phyloP scores from a whole-genome alignment of 1,284 basidiomycete genomes.

The Ustilago nuda region DNA sequence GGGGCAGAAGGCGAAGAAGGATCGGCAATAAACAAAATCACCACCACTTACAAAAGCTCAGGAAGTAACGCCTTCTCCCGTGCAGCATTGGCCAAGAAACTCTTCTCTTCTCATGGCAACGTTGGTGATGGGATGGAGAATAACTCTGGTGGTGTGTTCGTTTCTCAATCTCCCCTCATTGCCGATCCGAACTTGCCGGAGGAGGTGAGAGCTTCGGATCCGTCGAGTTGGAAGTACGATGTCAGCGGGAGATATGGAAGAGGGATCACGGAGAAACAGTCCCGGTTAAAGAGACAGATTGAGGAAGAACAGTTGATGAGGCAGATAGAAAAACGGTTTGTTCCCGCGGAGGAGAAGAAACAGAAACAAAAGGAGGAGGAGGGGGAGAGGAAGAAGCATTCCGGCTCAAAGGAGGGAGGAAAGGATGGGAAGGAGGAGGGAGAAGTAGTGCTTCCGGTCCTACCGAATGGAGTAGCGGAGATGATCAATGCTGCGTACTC shows the following conservation, averaged over 20 bases:
- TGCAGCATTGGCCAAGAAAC: slow-evolving; percentile 15
- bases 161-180: slow-evolving; percentile 17
- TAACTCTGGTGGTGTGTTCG: slow-evolving; percentile 31
- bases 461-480: slow-evolving; percentile 36
- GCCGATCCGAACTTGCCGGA: not conserved
- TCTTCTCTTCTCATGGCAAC: slow-evolving; percentile 27
- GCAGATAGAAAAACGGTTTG: slow-evolving; percentile 32
- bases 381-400: not conserved
- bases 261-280: slow-evolving; percentile 34
- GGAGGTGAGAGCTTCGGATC: slow-evolving; percentile 30
- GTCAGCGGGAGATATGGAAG: slow-evolving; percentile 36
- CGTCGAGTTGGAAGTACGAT: slow-evolving; percentile 43
- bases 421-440: slow-evolving; percentile 4
- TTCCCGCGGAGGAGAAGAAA: not conserved
- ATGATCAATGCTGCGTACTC: slow-evolving; percentile 44
- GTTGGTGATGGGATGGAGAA: slow-evolving; percentile 45
- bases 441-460: slow-evolving; percentile 5
- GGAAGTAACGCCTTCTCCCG: slow-evolving; percentile 8
- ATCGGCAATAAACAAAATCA: slow-evolving; percentile 24
- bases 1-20: slow-evolving; percentile 7
- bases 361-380: not conserved
- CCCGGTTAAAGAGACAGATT: slow-evolving; percentile 30
- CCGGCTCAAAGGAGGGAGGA: not conserved
- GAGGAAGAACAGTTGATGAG: slow-evolving; percentile 37
- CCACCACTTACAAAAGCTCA: slow-evolving; percentile 4